A percentile compares a stretch with the other conserved stretches of the same genome.
These are phyloP conservation scores for Malassezia globosa DNA, from an alignment of 1,284 basidiomycete genomes.

Conservation along the genomic window DNA sequence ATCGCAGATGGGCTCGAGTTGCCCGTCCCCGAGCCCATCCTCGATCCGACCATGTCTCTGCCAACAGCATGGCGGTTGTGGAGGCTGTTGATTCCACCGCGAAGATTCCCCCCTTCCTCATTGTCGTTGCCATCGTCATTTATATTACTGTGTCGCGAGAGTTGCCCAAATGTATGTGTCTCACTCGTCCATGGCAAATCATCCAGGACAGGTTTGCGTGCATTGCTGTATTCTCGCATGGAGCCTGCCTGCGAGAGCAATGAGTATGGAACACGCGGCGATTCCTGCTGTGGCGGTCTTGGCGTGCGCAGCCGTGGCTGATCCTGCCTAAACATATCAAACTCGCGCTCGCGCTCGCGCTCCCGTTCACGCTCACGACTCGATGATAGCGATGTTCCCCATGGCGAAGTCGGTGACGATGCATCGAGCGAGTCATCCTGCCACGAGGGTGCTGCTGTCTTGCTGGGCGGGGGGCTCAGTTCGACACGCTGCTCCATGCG, in stretches of 20 bases:
- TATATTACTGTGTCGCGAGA: too few relatives aligned
- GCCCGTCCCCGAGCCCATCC: too few relatives aligned
- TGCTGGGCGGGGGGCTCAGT: neutral
- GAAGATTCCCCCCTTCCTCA: neutral
- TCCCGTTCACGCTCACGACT: neutral
- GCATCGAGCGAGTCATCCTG: neutral
- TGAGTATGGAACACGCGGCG: constrained; percentile 11
- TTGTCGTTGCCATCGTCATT: neutral
- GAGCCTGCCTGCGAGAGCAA: constrained; percentile 1
- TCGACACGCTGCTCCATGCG: neutral
- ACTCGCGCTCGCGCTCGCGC: neutral
- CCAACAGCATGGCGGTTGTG: neutral
- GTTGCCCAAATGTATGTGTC: too few relatives aligned
- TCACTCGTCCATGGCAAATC: too few relatives aligned
- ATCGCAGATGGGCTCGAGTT: neutral
- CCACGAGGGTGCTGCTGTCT: neutral
- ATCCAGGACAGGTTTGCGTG: neutral
- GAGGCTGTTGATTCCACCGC: neutral
- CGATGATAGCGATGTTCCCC: neutral
- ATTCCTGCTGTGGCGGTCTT: constrained; percentile 1
- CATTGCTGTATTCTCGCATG: constrained; percentile 7
- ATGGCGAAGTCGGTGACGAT: neutral
- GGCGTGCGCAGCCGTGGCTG: constrained; percentile 5
- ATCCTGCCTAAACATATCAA: constrained; percentile 9
- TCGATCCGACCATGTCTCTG: too few relatives aligned